Percentiles rank a stretch among this genome's conserved stretches.
These are phyloP conservation scores for Leccinum pachyderme DNA, from an alignment of 1,284 basidiomycete genomes.

Conservation along the genomic window DNA sequence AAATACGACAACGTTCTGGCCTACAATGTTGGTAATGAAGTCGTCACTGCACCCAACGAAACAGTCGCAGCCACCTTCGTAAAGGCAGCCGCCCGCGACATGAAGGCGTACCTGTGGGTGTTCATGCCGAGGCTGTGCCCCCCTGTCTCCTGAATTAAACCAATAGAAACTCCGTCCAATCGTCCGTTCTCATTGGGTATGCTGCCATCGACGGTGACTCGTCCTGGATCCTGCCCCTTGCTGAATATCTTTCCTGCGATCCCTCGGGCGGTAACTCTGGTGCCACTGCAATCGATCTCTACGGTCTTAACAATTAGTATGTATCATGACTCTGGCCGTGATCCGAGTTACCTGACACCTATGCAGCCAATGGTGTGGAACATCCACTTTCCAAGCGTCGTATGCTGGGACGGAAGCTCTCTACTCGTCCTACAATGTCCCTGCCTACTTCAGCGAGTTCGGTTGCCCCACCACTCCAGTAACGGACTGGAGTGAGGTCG, in stretches of 20 bases:
- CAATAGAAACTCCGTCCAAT: constrained; percentile 62
- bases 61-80: constrained; percentile 77
- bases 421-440: constrained; percentile 71
- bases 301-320: constrained; percentile 79
- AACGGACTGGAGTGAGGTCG: constrained; percentile 80
- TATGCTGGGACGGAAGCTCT: constrained; percentile 54
- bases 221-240: constrained; percentile 67
- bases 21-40: constrained; percentile 89
- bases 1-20: constrained; percentile 84
- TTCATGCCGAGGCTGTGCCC: background rate
- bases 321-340: constrained; percentile 26
- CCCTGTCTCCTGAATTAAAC: background rate
- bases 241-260: constrained; percentile 83
- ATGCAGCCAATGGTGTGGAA: constrained; percentile 77
- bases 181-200: constrained; percentile 77
- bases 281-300: constrained; percentile 74
- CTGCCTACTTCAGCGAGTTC: constrained; percentile 90
- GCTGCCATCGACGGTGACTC: constrained; percentile 78
- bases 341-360: constrained; percentile 11
- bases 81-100: constrained; percentile 88
- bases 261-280: constrained; percentile 51
- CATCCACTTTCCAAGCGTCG: constrained; percentile 54
- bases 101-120: constrained; percentile 78
- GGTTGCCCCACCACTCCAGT: constrained; percentile 69
- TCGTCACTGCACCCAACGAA: constrained; percentile 57